Evolutionary conservation across 2,329 filamentous ascomycete genomes (phyloP), one percentile per base, ranked within the genome.

Genomic region (Calonectria hawksworthii): DNA sequence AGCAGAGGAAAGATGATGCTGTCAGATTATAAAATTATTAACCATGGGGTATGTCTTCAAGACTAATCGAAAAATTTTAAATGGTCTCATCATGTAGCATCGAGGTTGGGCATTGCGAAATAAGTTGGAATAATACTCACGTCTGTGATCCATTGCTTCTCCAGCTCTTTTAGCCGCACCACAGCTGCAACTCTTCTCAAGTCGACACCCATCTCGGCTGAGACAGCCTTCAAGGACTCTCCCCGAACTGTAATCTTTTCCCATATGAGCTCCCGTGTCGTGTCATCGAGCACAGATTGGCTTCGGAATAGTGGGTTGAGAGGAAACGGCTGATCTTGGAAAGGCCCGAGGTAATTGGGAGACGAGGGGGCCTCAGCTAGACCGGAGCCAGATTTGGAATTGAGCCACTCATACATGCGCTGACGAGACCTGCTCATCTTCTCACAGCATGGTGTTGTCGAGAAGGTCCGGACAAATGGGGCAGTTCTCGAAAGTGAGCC

Each of bases 11-110:
- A 71, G 71, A n/a, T 61, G 73, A n/a, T 74, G 73, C 34, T 65
- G 77, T 73, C 81, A 82, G 83, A 80, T 70, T 73, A 76, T 79
- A 79, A 81, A 84, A 68, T 79, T 74, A 91, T 90, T 96, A 96
- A 98, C 95, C 95, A 97, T 89, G 92, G 85, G 70, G 74, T 88
- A 86, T 93, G 96, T 99, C 96, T 98, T 98, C 90, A 98, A 98
- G 96, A 99, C 96, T 98, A 98, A 99, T 98, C 96, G 96, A 94
- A 94, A 93, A 93, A 92, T 91, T 90, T 92, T 87, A 89, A 90
- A 95, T 86, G 84, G 83, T 91, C 81, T 86, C 90, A 92, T 92
- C 90, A 92, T 23, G n/a, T 85, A 82, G 75, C 73, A 78, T 65
- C 44, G 30, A 59, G 28, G 21, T 54, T 64, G 66, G 34, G 16